Base-by-base conservation (phyloP, 2,329 filamentous ascomycete genomes). In the Thermothelomyces thermophilus region DNA sequence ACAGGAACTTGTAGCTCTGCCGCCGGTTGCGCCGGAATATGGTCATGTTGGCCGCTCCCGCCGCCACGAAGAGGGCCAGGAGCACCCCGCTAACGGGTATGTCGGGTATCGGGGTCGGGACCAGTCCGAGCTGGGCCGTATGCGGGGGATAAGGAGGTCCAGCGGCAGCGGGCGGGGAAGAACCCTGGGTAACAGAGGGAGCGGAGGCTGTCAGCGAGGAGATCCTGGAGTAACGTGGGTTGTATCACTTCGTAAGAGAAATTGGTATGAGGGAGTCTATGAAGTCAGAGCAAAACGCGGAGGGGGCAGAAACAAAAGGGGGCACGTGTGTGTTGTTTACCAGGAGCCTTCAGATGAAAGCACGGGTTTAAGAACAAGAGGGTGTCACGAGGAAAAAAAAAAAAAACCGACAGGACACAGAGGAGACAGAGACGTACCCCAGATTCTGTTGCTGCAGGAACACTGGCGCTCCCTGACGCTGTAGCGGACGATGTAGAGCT, bases 81-180 rank as follows among this genome's bases (percentile, higher is more conserved):
- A 90, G 77, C 50, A 87, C 75, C 46, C 75, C 72, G 53, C 72
- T 78, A 62, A 88, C 73, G 33, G 85, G 82, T 7, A 82, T 73
- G 63, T 90, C 86, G 55, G 84, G 68, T 2, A 62, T 54, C 3
- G 73, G 61, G 1, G 71, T 76, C 1, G 87, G 85, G 7, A 68
- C 57, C 20, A 82, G 79, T 50, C 84, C 83, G 16, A 82, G 65
- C 14, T 63, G 60, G 36, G 82, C 80, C 11, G 60, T 66, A 11
- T 56, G 61, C 2, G 73, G 70, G 4, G 64, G 58, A 48, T 73
- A 75, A 2, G 72, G 72, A 6, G 66, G 66, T n/a, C 31, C 11
- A 28, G 50, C 36, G 17, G 7, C 22, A 19, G n/a, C 30, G 7
- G 26, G 30, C 19, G 5, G n/a, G 33, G 24, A 10, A 24, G 34